Base-by-base conservation (phyloP, 2,329 filamentous ascomycete species). In the Alternaria brassicae region DNA sequence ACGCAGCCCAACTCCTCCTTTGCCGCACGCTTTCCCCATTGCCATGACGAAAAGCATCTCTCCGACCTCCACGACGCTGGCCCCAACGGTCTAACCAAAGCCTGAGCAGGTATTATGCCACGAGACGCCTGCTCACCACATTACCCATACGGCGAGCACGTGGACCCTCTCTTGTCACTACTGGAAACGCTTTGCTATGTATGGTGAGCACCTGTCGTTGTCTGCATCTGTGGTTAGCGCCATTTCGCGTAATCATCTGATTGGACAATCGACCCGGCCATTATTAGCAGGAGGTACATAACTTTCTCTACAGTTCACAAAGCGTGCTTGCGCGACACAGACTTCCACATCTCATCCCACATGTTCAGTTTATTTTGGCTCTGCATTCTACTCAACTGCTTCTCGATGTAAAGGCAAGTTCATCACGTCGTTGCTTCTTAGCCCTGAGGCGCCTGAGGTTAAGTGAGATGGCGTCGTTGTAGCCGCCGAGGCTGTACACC, bases 401-500 rank as follows among this genome's bases (percentile, higher is more conserved):
- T 7, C 3, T 7, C 4, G 3, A 23, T 40, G 13, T 6, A 23
- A 13, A 4, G 13, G 6, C 2, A 23, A 23, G 19, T 17, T 10
- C 2, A 10, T 6, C 15, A 8, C 37, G n/a, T n/a, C n/a, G 2
- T 50, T 6, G 2, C 6, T 39, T 13, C 27, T n/a, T 10, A 21
- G 15, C n/a, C 7, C 1, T 39, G 23, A 7, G 15, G 21, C 23
- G 30, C n/a, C 7, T 1, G 42, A 25, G 36, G 48, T 42, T 5
- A 27, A 45, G n/a, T 42, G 17, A 30, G 8, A 56, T 56, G 61
- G 61, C 54, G 58, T 58, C 23, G 34, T 48, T 10, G 15, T 65
- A 67, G 47, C 65, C 65, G 65, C 65, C 49, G 60, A 56, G 60
- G 53, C 52, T 60, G 45, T 28, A 53, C 49, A 58, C 53, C 19